Evolutionary conservation across 2,329 filamentous ascomycete genomes (phyloP), one percentile per base, ranked within the genome.

Genomic region (Penicillium hordei): DNA sequence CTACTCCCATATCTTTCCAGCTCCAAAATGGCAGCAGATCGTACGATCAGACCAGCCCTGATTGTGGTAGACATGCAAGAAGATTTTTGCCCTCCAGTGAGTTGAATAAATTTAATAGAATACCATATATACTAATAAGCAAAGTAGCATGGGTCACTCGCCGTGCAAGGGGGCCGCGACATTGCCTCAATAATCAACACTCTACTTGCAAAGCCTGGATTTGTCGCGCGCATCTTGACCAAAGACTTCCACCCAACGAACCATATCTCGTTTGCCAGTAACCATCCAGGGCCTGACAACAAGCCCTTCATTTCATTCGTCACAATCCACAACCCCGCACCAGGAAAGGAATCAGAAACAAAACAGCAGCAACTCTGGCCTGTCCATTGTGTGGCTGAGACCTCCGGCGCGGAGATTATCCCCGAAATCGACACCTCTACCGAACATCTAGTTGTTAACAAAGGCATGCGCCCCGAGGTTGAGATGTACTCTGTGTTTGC

Each of bases 401-500:
- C 89, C 0, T 73, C 79, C 0, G 94, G 94, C 12, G 87, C 90
- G 0, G 82, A 86, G 49, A 79, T 97, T 23, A 81, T 94, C 7
- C 83, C 87, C 0, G 91, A 92, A 70, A 81, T 97, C 1, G 79
- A 91, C 49, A 58, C 70, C 15, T 67, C 70, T 8, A 81, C 79
- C 17, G 65, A 96, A n/a, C 82, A 93, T 65, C 66, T 75, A 36
- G 78, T 91, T 29, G 77, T 97, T 15, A 83, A 89, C 65, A 99
- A 99, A 78, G 94, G 94, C 12, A 83, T 81, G 70, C 82, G 91
- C 70, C 72, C 80, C 44, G 79, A 83, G 44, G 84, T 96, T 2
- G 94, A 99, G 76, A 96, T 97, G 89, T 97, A 97, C 76, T 93
- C 89, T 60, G 92, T 89, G 0, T 97, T 99, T 68, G 88, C 88